Percentiles rank a stretch among this genome's conserved stretches.
Evolutionary conservation across 2,329 filamentous ascomycete genomes (phyloP).

Genomic region (Phaeophleospora eucalypticola): DNA sequence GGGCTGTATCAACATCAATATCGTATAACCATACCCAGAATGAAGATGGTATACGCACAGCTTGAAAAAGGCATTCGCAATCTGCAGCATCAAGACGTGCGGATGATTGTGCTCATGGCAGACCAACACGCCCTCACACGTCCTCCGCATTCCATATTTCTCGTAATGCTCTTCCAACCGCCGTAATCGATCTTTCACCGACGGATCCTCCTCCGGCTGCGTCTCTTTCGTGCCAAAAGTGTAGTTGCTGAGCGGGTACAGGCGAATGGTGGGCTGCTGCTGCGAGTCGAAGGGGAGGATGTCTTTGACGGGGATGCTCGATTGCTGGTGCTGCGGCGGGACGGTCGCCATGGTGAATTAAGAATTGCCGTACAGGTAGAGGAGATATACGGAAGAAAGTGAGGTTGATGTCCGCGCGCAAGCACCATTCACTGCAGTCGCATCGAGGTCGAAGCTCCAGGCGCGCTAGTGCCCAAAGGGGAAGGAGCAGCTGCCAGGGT

Average conservation of each 20-base stretch:
- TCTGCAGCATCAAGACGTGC: conserved; percentile 98
- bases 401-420: neutral
- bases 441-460: neutral
- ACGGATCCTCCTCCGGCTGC: conserved; percentile 95
- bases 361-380: no score
- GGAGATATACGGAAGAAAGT: neutral
- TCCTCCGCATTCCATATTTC: conserved; percentile 90
- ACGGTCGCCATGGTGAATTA: conserved; percentile 30
- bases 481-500: neutral
- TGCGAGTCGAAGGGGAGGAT: conserved; percentile 73
- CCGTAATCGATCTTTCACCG: conserved; percentile 85
- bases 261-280: conserved; percentile 75
- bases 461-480: neutral
- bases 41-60: no score
- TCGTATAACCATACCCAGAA: no score
- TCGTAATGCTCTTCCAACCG: conserved; percentile 94
- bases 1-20: conserved; percentile 50
- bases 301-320: conserved; percentile 21
- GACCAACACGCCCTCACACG: conserved; percentile 92
- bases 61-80: conserved; percentile 99
- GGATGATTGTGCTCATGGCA: conserved; percentile 99
- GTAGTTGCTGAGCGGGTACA: conserved; percentile 96
- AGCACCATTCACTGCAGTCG: conserved; percentile 4
- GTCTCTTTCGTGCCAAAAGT: conserved; percentile 98
- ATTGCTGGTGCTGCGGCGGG: conserved; percentile 25